A percentile compares a stretch with the other conserved stretches of the same genome.
phyloP scores from a whole-genome alignment of 2,329 filamentous ascomycete species.

The Fusarium sterilihyphosum region DNA sequence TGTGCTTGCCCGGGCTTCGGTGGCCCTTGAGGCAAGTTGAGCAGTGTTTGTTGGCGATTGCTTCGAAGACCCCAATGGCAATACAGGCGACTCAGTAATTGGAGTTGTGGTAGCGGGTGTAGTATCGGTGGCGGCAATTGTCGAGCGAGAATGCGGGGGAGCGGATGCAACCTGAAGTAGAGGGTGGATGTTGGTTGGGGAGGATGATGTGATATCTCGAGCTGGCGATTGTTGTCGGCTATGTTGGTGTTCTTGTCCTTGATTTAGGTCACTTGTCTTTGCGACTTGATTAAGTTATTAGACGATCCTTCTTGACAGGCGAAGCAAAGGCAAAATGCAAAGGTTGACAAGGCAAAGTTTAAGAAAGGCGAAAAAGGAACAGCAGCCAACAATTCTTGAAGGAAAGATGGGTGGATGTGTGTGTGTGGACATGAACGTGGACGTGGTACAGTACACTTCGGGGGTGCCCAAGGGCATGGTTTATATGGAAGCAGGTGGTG shows the following conservation, averaged over 20 bases:
- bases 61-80: slow-evolving; percentile 12
- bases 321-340: background rate
- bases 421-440: slow-evolving; percentile 2
- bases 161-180: slow-evolving; percentile 31
- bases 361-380: background rate
- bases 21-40: slow-evolving; percentile 29
- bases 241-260: background rate
- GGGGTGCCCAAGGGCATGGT: slow-evolving; percentile 14
- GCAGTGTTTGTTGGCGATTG: slow-evolving; percentile 9
- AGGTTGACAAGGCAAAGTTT: slow-evolving; percentile 3
- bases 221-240: slow-evolving; percentile 16
- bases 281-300: slow-evolving; percentile 15
- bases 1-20: slow-evolving; percentile 27
- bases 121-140: slow-evolving; percentile 34
- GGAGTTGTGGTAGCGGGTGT: slow-evolving; percentile 17
- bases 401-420: slow-evolving; percentile 2
- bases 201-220: slow-evolving; percentile 35
- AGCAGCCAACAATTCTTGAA: slow-evolving; percentile 10
- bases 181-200: slow-evolving; percentile 33
- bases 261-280: slow-evolving; percentile 19
- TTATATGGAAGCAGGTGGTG: slow-evolving; percentile 33
- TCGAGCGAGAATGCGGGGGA: slow-evolving; percentile 37
- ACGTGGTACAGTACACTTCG: slow-evolving; percentile 8
- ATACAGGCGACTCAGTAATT: slow-evolving; percentile 15
- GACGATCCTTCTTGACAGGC: background rate